Base-by-base conservation (phyloP, 1,139 yeast genomes). In the Pichia sp. region DNA sequence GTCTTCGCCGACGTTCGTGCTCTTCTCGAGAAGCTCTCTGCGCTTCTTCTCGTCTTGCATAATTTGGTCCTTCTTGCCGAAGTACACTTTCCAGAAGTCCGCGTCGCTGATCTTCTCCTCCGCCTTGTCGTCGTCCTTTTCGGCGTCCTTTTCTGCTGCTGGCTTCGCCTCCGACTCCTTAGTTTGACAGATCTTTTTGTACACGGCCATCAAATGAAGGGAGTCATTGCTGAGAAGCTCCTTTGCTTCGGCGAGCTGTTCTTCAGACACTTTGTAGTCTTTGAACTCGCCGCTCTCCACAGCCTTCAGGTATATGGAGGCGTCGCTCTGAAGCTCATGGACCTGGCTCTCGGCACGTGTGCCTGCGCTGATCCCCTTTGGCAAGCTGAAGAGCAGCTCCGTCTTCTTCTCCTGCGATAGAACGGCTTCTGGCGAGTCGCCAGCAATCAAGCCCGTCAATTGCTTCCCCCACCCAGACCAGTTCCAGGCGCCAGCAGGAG, bases 21-120 rank as follows among this genome's bases (percentile, higher is more conserved):
- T 72, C 57, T 72, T 74, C 31, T 73, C 71, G 51, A 88, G 72
- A 49, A 90, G 72, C 55, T 77, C 77, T 68, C 82, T 85, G 62
- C 97, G 79, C 65, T 81, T 80, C 60, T 76, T 74, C 61, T 90
- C 97, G 61, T 81, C 84, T 32, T 77, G 78, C 47, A 81, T 75
- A 49, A 90, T 80, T 59, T 77, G 76, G 16, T 72, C 70, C 54
- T 81, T 81, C 67, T 80, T 76, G 57, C 72, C 75, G 68, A 82
- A 87, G 70, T 89, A 92, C 49, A 85, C 77, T 48, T 75, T 72
- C 98, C 98, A 92, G 68, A 92, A 92, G 34, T 77, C 74, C 61
- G 83, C 86, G n/a, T 52, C 56, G 19, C 82, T 64, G 15, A 89
- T 72, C 59, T 78, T 69, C 1, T 47, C 51, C 8, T 26, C 38